Evolutionary conservation across 1,284 basidiomycete genomes (phyloP).

Genomic region (Vanrija sp.): DNA sequence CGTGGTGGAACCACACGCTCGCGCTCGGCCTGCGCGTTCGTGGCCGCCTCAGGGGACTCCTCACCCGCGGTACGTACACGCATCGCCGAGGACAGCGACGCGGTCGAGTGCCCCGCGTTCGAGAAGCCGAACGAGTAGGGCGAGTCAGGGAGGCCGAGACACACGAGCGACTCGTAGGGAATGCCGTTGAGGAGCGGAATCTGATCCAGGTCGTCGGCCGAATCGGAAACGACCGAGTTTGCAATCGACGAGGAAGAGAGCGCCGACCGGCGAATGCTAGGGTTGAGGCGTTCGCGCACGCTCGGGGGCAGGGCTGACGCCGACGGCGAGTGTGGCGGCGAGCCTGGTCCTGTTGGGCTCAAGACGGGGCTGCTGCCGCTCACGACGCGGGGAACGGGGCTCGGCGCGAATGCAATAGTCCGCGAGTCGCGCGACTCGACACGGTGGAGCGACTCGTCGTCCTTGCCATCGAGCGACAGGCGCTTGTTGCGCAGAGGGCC

Average conservation of each 20-base stretch:
- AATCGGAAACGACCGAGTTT: slow-evolving; percentile 30
- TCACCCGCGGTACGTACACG: slow-evolving; percentile 9
- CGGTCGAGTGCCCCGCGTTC: slow-evolving; percentile 57
- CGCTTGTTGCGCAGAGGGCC: slow-evolving; percentile 22
- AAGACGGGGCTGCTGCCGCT: neutral
- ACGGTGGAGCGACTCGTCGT: slow-evolving; percentile 16
- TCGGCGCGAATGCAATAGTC: slow-evolving; percentile 39
- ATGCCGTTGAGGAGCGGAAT: slow-evolving; percentile 56
- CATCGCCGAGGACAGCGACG: slow-evolving; percentile 60
- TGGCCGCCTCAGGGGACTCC: slow-evolving; percentile 16
- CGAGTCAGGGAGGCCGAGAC: slow-evolving; percentile 70
- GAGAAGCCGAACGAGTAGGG: slow-evolving; percentile 56
- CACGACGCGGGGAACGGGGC: slow-evolving; percentile 15
- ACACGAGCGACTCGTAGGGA: slow-evolving; percentile 74
- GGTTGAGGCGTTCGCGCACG: slow-evolving; percentile 23
- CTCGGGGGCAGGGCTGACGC: slow-evolving; percentile 14
- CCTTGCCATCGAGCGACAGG: slow-evolving; percentile 16
- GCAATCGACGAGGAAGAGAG: slow-evolving; percentile 29
- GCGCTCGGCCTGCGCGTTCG: neutral
- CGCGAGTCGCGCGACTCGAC: slow-evolving; percentile 32
- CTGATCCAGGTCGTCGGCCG: slow-evolving; percentile 11
- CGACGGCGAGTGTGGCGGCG: slow-evolving; percentile 4
- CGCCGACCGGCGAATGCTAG: slow-evolving; percentile 6
- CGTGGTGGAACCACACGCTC: neutral
- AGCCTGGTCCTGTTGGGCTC: neutral